Conservation (phyloP, 495 filamentous ascomycete species). For the Podospora australis region DNA sequence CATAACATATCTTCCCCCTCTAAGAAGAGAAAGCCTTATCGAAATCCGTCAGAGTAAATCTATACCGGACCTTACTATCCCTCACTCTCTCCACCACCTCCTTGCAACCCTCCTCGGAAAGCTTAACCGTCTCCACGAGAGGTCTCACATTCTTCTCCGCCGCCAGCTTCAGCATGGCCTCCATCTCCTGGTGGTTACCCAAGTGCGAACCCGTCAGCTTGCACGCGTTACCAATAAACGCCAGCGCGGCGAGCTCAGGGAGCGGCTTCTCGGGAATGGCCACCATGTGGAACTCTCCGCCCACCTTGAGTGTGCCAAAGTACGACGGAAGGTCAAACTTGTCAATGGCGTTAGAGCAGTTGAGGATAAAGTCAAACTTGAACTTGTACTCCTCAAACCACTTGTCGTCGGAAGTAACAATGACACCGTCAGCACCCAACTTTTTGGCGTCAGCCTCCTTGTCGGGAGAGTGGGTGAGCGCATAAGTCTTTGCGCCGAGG, state of each 20-base stretch:
- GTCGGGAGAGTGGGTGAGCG: slow-evolving; percentile 51
- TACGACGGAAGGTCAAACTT: slow-evolving; percentile 59
- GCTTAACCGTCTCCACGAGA: slow-evolving; percentile 63
- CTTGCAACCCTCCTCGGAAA: slow-evolving; percentile 62
- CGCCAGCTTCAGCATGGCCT: slow-evolving; percentile 68
- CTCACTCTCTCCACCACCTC: slow-evolving; percentile 64
- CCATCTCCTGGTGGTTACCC: slow-evolving; percentile 64
- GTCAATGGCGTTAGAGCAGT: slow-evolving; percentile 62
- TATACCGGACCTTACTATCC: slow-evolving; percentile 52
- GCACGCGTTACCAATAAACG: slow-evolving; percentile 56
- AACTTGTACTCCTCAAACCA: slow-evolving; percentile 53
- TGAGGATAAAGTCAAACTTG: slow-evolving; percentile 70
- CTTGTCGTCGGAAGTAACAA: slow-evolving; percentile 56
- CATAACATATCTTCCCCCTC: slow-evolving; percentile 11
- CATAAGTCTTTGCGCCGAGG: slow-evolving; percentile 59
- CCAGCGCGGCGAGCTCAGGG: slow-evolving; percentile 53
- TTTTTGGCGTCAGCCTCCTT: slow-evolving; percentile 57
- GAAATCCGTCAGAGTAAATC: slow-evolving; percentile 47
- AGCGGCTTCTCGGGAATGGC: slow-evolving; percentile 65
- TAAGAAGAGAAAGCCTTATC: slow-evolving; percentile 44
- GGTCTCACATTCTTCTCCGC: slow-evolving; percentile 67
- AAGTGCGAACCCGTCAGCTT: slow-evolving; percentile 64
- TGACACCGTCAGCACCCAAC: slow-evolving; percentile 57
- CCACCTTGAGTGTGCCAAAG: slow-evolving; percentile 61
- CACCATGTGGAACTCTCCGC: slow-evolving; percentile 67